These are phyloP conservation scores for Neostapfia colusana DNA, from an alignment of 176 grass and related monocot genomes.

Conservation along the genomic window DNA sequence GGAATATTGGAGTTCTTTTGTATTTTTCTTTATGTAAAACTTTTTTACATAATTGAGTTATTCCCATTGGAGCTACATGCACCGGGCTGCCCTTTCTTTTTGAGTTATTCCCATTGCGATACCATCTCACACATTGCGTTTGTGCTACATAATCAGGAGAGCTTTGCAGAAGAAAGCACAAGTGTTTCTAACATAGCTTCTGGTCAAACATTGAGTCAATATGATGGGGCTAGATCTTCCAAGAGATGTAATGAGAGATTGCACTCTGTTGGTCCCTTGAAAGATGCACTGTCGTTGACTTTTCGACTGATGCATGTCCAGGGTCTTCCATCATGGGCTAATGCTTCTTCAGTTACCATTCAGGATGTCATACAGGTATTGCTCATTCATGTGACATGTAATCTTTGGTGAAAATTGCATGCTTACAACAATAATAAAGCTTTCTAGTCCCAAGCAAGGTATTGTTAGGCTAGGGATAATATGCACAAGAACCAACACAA, in stretches of 20 bases:
- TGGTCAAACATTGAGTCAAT: conserved; percentile 28
- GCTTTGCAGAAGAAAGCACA: conserved; percentile 35
- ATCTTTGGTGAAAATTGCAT: not conserved
- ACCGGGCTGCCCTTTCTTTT: no score
- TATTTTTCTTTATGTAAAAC: conserved; percentile 14
- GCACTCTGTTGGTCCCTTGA: conserved; percentile 38
- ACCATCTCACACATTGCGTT: not conserved
- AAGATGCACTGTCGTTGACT: conserved; percentile 46
- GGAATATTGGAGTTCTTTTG: not conserved
- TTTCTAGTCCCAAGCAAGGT: not conserved
- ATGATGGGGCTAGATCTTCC: conserved; percentile 38
- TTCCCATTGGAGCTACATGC: no score
- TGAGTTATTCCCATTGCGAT: not conserved
- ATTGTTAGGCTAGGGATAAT: not conserved
- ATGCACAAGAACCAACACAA: not conserved
- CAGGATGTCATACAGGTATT: conserved; percentile 82
- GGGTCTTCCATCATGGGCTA: conserved; percentile 81
- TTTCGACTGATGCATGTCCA: conserved; percentile 82
- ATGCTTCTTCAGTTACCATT: conserved; percentile 69
- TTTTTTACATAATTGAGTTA: not conserved
- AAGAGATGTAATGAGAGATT: conserved; percentile 38
- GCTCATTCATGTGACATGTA: not conserved
- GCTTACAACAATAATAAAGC: not conserved
- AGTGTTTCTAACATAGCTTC: conserved; percentile 12
- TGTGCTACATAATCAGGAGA: conserved; percentile 36